Base-by-base conservation (phyloP, 352 stramenopile species). In the Globisporangium emineosum region DNA sequence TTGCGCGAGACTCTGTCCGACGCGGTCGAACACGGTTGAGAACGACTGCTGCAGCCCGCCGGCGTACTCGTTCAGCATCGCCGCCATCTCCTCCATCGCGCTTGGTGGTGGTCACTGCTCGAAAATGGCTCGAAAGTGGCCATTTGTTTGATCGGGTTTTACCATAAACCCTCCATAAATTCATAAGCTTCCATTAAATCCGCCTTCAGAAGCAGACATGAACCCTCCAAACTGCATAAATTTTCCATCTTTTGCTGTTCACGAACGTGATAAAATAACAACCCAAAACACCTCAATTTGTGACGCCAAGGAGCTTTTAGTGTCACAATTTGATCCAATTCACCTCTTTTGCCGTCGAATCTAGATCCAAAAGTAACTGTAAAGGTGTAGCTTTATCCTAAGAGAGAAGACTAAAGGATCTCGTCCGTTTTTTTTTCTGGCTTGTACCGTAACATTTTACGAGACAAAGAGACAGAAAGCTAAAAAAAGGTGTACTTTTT, bases 31-130 rank as follows among this genome's bases (percentile, higher is more conserved):
- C 12, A 90, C 81, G 9, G 71, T 76, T 49, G 75, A 81, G 60
- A 93, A 91, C 52, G 83, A 93, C 67, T 88, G 73, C 69, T 90
- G 81, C 56, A 93, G 66, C 1, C 78, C 80, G 25, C 75, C 79
- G 3, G 81, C 78, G 52, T 87, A 84, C 43, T 61, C 71, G 65
- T 78, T 75, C 10, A 93, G 75, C 80, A 86, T 80, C 37, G 76
- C 66, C 43, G 81, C 81, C 72, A 89, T 84, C 57, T 90, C 77
- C 49, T 90, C 83, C 81, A 90, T 92, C 40, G 27, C 33, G 40
- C 10, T 55, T 25, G 23, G 7, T 30, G n/a, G n/a, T n/a, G n/a
- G n/a, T n/a, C n/a, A n/a, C n/a, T n/a, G n/a, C n/a, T n/a, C n/a
- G n/a, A n/a, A n/a, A n/a, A n/a, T n/a, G n/a, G 12, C 13, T 9